These are phyloP conservation scores for Persicaria tinctoria DNA, from an alignment of 148 eudicot genomes.

Conservation along the genomic window DNA sequence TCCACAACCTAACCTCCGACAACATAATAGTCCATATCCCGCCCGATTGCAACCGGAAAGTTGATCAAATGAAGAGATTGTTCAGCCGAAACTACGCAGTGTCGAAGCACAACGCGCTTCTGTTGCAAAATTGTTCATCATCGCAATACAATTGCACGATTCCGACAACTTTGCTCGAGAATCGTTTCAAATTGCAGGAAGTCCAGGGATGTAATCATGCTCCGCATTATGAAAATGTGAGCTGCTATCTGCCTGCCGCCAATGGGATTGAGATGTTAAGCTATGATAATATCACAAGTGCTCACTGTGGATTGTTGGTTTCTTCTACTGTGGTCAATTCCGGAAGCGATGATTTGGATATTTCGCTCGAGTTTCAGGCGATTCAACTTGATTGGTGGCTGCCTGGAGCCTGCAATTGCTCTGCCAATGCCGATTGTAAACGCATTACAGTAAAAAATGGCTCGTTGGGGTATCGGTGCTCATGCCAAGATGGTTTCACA, in stretches of 20 bases:
- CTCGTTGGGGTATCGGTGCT: constrained; percentile 42
- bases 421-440: constrained; percentile 31
- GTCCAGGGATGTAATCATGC: background rate
- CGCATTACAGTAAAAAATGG: constrained; percentile 4
- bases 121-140: constrained; percentile 33
- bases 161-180: constrained; percentile 23
- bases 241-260: constrained; percentile 30
- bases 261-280: constrained; percentile 20
- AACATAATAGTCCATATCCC: constrained; percentile 31
- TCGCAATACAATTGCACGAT: constrained; percentile 26
- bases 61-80: constrained; percentile 16
- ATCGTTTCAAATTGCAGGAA: constrained; percentile 12
- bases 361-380: constrained; percentile 37
- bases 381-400: constrained; percentile 76
- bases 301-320: constrained; percentile 31
- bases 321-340: constrained; percentile 38
- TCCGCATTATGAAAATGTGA: constrained; percentile 15
- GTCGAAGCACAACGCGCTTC: constrained; percentile 36
- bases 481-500: constrained; percentile 45
- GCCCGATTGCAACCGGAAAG: constrained; percentile 37
- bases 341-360: constrained; percentile 10
- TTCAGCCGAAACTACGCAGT: constrained; percentile 34
- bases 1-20: constrained; percentile 37
- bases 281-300: constrained; percentile 13
- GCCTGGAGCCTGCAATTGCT: constrained; percentile 37